Evolutionary conservation across 2,329 filamentous ascomycete genomes (phyloP), one percentile per base, ranked within the genome.

Genomic region (Penicillium polonicum): DNA sequence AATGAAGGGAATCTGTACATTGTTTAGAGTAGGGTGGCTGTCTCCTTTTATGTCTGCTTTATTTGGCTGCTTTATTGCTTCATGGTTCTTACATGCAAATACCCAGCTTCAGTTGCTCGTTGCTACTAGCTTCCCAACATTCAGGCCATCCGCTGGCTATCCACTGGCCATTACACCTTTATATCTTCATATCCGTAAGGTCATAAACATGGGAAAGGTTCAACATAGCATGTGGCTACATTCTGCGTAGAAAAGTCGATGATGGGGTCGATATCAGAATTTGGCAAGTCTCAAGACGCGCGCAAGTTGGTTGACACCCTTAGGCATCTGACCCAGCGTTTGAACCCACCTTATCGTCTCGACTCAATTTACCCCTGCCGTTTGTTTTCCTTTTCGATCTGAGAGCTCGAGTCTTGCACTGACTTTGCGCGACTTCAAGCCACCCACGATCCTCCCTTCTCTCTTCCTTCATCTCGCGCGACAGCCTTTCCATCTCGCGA

Each of bases 61-160:
- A 19, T 19, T 52, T 51, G 15, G 7, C 29, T 44, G 23, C 35
- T 33, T 25, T 25, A 29, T 33, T 53, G 48, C 21, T 48, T 48
- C 33, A 52, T 45, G 19, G n/a, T 36, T 46, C 43, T 57, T 59
- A 55, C 25, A 41, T 49, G 59, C 59, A 62, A 42, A 58, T 62
- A 58, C 54, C 57, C 55, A 58, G 52, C 48, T 48, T 21, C 27
- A 39, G 27, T 50, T 53, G 39, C 43, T 42, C 43, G 33, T 45
- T 60, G 27, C 25, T 48, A 15, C 41, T 52, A 36, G 54, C 27
- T 43, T 39, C 13, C 27, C 4, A 17, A 53, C n/a, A 51, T 43
- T n/a, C 23, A 56, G 25, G 23, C 4, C 23, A 23, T 23, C 23
- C 23, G 5, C 23, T 23, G 17, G 33, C 13, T 21, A 23, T 42